phyloP scores from a whole-genome alignment of 2,329 filamentous ascomycete species.

The Raffaelea arxii region DNA sequence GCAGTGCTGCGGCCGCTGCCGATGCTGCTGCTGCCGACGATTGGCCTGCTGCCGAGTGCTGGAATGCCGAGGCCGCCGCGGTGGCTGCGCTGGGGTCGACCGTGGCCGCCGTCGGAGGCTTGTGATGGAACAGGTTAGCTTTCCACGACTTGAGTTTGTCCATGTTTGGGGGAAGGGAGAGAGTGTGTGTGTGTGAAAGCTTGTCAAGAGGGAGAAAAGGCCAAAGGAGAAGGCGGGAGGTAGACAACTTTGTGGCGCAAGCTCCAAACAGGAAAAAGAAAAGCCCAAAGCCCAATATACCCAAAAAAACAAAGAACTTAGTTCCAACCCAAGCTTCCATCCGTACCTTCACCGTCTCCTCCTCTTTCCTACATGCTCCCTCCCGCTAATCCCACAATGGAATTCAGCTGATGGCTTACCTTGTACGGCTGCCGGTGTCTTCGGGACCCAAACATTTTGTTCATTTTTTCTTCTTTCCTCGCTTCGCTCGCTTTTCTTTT shows the following conservation, averaged over 20 bases:
- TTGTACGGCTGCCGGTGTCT: conserved; percentile 35
- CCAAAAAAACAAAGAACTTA: too few relatives aligned
- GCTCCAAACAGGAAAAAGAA: too few relatives aligned
- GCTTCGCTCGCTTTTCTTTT: neutral
- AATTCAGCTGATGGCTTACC: conserved; percentile 37
- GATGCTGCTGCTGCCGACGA: conserved; percentile 68
- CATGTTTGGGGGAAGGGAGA: conserved; percentile 7
- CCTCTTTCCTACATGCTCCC: too few relatives aligned
- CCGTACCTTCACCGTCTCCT: too few relatives aligned
- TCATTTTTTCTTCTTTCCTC: neutral
- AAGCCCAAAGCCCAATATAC: too few relatives aligned
- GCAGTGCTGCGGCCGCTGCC: conserved; percentile 77
- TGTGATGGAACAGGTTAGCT: conserved; percentile 15
- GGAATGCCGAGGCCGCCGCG: conserved; percentile 73
- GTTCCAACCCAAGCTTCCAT: too few relatives aligned
- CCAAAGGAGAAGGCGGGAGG: too few relatives aligned
- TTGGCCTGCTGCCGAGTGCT: conserved; percentile 60
- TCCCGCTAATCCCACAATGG: too few relatives aligned
- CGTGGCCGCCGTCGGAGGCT: conserved; percentile 56
- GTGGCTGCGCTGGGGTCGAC: conserved; percentile 66
- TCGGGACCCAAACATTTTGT: conserved; percentile 36
- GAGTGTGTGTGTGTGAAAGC: too few relatives aligned
- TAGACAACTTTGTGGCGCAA: too few relatives aligned
- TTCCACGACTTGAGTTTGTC: neutral
- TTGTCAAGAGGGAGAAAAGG: too few relatives aligned